A percentile compares a stretch with the other conserved stretches of the same genome.
These are phyloP conservation scores for Yamadazyma takamatsuzukensis DNA, from an alignment of 805 yeast genomes.

Conservation along the genomic window DNA sequence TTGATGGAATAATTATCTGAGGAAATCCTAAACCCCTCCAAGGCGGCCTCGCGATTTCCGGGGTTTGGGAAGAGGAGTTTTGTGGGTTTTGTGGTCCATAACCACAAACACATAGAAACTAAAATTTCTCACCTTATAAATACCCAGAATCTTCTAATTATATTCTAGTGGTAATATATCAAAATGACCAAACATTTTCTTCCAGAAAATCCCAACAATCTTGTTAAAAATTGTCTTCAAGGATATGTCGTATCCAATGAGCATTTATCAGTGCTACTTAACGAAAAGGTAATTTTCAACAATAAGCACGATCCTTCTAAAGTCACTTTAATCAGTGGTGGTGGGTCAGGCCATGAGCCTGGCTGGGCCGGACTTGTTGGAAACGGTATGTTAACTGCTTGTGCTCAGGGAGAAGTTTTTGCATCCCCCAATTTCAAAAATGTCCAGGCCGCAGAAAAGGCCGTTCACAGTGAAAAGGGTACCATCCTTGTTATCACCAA, in stretches of 20 bases:
- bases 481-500: constrained; percentile 32
- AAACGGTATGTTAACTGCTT: constrained; percentile 35
- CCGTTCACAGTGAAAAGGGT: constrained; percentile 31
- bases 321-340: constrained; percentile 36
- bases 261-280: constrained; percentile 29
- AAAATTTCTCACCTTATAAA: too few relatives aligned
- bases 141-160: too few relatives aligned
- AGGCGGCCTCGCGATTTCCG: too few relatives aligned
- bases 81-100: too few relatives aligned
- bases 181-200: constrained; percentile 38
- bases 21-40: too few relatives aligned
- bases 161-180: too few relatives aligned
- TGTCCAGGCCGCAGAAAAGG: constrained; percentile 35
- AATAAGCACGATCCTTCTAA: constrained; percentile 19
- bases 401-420: constrained; percentile 40
- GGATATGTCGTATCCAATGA: constrained; percentile 39
- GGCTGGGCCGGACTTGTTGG: constrained; percentile 40
- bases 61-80: too few relatives aligned
- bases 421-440: constrained; percentile 39
- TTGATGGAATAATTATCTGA: constrained; percentile 4
- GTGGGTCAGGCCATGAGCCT: constrained; percentile 45
- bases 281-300: constrained; percentile 37
- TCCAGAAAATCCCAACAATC: constrained; percentile 28
- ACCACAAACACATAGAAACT: too few relatives aligned
- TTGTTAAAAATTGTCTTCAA: constrained; percentile 35